Evolutionary conservation across 2,329 filamentous ascomycete genomes (phyloP).

Genomic region (Pseudonectria foliicola): DNA sequence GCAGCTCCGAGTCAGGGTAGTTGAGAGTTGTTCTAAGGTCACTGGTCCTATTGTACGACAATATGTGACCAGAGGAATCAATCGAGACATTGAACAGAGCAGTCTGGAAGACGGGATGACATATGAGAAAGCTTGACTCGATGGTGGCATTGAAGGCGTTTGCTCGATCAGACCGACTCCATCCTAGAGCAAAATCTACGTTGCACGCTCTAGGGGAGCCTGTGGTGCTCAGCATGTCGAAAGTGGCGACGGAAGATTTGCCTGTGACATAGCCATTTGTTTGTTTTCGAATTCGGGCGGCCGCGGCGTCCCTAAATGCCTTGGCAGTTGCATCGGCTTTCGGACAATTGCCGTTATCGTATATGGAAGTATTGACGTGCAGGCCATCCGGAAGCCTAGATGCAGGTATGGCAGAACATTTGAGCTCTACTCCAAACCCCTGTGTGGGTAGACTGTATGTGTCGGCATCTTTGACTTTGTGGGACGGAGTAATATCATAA

Average conservation of each 20-base stretch:
- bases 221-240: neutral
- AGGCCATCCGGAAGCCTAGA: neutral
- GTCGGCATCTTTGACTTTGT: neutral
- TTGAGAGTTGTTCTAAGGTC: conserved; percentile 9
- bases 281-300: neutral
- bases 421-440: conserved; percentile 20
- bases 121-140: conserved; percentile 16
- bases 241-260: conserved; percentile 2
- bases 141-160: conserved; percentile 8
- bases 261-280: conserved; percentile 1
- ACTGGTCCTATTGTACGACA: conserved; percentile 9
- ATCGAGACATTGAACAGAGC: conserved; percentile 29
- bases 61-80: conserved; percentile 18
- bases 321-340: no score
- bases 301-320: no score
- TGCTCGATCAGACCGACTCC: conserved; percentile 9
- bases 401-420: conserved; percentile 12
- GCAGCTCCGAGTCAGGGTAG: conserved; percentile 6
- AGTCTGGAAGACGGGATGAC: conserved; percentile 21
- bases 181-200: conserved; percentile 13
- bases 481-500: conserved; percentile 16
- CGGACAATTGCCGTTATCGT: no score
- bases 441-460: conserved; percentile 13
- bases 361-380: no score
- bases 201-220: conserved; percentile 5